A percentile compares a stretch with the other conserved stretches of the same genome.
Conservation (phyloP, 1,139 yeast genomes). For the Saccharomyces hybrid region DNA sequence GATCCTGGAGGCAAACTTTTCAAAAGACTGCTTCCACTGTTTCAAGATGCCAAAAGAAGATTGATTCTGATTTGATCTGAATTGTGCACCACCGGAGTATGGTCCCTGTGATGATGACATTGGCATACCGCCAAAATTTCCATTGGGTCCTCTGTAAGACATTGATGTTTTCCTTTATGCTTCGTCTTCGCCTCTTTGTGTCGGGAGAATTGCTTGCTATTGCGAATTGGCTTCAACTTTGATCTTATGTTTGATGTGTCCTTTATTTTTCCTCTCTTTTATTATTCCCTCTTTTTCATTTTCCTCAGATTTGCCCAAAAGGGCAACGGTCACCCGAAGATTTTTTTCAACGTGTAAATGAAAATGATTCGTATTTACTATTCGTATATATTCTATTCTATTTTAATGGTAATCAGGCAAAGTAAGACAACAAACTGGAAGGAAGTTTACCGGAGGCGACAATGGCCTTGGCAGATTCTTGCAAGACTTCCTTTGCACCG, state of each 20-base stretch:
- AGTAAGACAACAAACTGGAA: constrained; percentile 37
- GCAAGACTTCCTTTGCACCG: constrained; percentile 43
- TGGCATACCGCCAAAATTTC: constrained; percentile 1
- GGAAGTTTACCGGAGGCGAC: constrained; percentile 40
- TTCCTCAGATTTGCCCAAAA: neutral
- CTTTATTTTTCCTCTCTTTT: neutral
- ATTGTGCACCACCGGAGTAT: neutral
- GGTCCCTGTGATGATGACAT: neutral
- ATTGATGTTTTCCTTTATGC: constrained; percentile 1
- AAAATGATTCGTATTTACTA: neutral
- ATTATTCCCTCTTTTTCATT: neutral
- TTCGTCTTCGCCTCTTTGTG: neutral
- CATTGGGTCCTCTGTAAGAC: constrained; percentile 9
- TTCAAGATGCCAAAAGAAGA: neutral
- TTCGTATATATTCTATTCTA: neutral
- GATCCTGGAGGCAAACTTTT: constrained; percentile 28
- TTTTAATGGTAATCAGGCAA: constrained; percentile 13
- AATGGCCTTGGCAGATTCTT: constrained; percentile 41
- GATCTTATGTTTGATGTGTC: neutral
- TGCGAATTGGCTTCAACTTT: neutral
- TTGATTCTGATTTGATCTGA: neutral
- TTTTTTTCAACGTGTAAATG: neutral
- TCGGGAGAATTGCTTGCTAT: neutral
- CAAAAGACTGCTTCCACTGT: constrained; percentile 17
- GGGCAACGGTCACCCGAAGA: neutral